Evolutionary conservation across 2,329 filamentous ascomycete genomes (phyloP).

Genomic region (Ceratocystis papillata): DNA sequence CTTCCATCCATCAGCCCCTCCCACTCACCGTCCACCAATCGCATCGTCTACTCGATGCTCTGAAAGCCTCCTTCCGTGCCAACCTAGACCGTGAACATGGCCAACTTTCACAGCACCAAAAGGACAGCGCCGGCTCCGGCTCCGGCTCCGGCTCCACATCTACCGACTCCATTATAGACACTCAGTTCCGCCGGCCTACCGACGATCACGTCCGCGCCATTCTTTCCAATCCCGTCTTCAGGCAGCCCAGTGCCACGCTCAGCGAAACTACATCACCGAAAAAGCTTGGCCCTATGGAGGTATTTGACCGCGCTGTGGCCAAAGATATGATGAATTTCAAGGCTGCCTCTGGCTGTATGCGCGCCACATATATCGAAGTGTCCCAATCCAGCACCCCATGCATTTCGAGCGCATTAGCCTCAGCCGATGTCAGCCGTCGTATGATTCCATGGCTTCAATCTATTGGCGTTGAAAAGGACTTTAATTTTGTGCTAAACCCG

Average conservation of each 20-base stretch:
- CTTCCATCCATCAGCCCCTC: constrained; percentile 42
- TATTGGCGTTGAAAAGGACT: constrained; percentile 38
- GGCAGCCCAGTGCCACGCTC: constrained; percentile 26
- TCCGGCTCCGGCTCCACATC: constrained; percentile 20
- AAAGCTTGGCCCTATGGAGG: constrained; percentile 39
- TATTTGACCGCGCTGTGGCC: constrained; percentile 47
- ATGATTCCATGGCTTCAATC: constrained; percentile 46
- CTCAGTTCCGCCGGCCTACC: constrained; percentile 32
- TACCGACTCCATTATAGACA: constrained; percentile 21
- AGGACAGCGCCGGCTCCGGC: constrained; percentile 12
- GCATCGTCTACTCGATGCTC: constrained; percentile 44
- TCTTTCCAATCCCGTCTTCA: constrained; percentile 47
- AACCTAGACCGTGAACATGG: constrained; percentile 50
- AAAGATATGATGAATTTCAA: constrained; percentile 46
- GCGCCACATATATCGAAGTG: constrained; percentile 38
- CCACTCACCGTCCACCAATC: constrained; percentile 42
- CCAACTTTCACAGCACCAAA: constrained; percentile 31
- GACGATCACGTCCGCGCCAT: constrained; percentile 47
- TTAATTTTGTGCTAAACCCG: constrained; percentile 37
- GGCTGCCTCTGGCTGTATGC: constrained; percentile 45
- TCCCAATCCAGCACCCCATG: constrained; percentile 31
- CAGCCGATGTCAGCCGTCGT: constrained; percentile 38
- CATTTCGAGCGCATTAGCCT: constrained; percentile 31
- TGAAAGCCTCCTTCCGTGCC: constrained; percentile 47
- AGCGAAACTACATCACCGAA: constrained; percentile 18